Evolutionary conservation across 768 basidiomycete species (phyloP), one percentile per base, ranked within the genome.

Genomic region (Podaxis sp.): DNA sequence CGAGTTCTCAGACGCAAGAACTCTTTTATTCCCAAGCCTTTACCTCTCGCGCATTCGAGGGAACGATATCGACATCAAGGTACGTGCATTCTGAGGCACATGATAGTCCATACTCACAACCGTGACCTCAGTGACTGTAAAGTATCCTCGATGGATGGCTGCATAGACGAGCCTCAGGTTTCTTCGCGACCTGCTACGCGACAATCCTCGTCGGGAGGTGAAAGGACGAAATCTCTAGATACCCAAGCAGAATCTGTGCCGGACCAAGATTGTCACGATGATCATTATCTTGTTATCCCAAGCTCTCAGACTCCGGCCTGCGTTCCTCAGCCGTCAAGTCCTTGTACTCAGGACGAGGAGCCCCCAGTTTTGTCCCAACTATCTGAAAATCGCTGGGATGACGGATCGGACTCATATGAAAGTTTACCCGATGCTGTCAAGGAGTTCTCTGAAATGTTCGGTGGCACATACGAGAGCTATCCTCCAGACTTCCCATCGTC

Each of bases 1-100:
- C 77, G 15, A 83, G 79, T 61, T 83, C 81, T 36, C 82, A 82
- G 63, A 79, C 74, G 61, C 77, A 80, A 54, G 81, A 83, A 9
- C 59, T 54, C 48, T 30, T 36, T 57, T 33, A 39, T 17, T 46
- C 36, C 11, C 57, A 56, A 42, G 13, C 38, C 24, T 22, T 7
- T 65, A n/a, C 9, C 19, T 6, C 28, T 22, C n/a, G 22, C 17
- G n/a, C 40, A 30, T 30, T 17, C 9, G 38, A 30, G 6, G 42
- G 28, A 48, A 46, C 17, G 3, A 48, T 36, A 46, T 46, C 44
- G 17, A 22, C 39, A 39, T 12, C 54, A 19, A 38, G n/a, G 38
- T 24, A 12, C 19, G 39, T 19, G n/a, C 13, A 19, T 39, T 19
- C n/a, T 8, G 33, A 55, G 15, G 36, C 24, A 12, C 24, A 22